These are phyloP conservation scores for Crithidia sp. DNA, from an alignment of 208 protist species.

Conservation along the genomic window DNA sequence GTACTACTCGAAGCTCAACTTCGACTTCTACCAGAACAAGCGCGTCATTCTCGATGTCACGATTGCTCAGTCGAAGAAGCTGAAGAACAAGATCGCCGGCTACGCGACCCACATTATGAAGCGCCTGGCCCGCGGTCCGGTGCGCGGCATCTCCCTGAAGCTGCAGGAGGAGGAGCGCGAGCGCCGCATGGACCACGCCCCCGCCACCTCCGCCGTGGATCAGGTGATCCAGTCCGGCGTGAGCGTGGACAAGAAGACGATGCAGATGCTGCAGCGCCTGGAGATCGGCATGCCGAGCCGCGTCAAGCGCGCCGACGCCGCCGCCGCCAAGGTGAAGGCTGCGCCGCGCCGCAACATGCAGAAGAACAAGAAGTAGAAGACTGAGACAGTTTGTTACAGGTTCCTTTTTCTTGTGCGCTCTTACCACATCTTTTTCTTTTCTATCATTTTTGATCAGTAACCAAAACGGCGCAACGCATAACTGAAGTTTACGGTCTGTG, in stretches of 20 bases:
- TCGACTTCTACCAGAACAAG: conserved; percentile 99
- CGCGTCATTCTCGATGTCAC: conserved; percentile 96
- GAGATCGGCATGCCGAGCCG: conserved; percentile 85
- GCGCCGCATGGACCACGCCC: conserved; percentile 99
- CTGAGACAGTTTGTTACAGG: conserved; percentile 4
- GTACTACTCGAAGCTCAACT: conserved; percentile 99
- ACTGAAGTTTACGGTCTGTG: neutral
- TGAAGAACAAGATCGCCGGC: conserved; percentile 99
- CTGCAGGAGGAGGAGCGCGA: conserved; percentile 99
- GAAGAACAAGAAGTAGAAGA: conserved; percentile 89
- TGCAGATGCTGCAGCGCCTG: conserved; percentile 86
- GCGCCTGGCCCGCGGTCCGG: conserved; percentile 97
- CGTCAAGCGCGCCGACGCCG: conserved; percentile 49
- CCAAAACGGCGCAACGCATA: neutral
- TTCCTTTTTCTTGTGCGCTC: neutral
- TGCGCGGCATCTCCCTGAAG: conserved; percentile 99
- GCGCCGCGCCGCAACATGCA: conserved; percentile 98
- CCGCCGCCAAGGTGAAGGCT: conserved; percentile 99
- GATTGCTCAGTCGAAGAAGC: conserved; percentile 98
- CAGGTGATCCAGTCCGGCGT: conserved; percentile 87
- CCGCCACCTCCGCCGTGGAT: conserved; percentile 91
- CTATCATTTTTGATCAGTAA: conserved; percentile 23
- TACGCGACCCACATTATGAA: conserved; percentile 99
- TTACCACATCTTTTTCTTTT: conserved; percentile 11
- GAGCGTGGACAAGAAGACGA: conserved; percentile 89